phyloP scores from a whole-genome alignment of 257 asterid species.

The Solanum pennellii region DNA sequence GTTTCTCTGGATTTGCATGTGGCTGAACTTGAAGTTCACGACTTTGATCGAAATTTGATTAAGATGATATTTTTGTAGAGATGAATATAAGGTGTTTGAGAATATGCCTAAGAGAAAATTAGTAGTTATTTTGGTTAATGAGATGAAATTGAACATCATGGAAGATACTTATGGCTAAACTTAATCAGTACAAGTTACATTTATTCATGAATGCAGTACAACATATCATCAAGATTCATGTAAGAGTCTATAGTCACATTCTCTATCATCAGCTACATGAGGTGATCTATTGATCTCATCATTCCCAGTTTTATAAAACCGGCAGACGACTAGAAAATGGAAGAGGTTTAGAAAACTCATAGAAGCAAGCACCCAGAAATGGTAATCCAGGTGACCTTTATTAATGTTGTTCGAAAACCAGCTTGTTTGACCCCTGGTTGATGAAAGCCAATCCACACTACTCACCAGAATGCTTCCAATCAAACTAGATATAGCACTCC shows the following conservation, averaged over 20 bases:
- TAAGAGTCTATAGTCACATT: background rate
- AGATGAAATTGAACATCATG: background rate
- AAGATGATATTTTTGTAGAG: no score
- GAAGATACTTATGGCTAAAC: background rate
- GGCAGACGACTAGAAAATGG: background rate
- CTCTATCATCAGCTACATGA: background rate
- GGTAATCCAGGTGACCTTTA: slow-evolving; percentile 12
- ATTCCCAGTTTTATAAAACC: background rate
- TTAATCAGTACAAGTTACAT: background rate
- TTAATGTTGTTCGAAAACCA: slow-evolving; percentile 12
- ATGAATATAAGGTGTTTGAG: background rate
- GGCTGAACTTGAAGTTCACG: background rate
- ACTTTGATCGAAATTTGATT: background rate
- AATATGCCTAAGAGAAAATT: no score
- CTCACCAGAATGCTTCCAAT: slow-evolving; percentile 3
- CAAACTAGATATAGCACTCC: background rate
- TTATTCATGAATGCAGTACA: background rate
- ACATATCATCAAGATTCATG: background rate
- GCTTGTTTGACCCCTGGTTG: background rate
- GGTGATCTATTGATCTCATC: background rate
- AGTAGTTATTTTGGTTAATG: no score
- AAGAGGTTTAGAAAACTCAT: slow-evolving; percentile 2
- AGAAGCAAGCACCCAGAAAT: slow-evolving; percentile 5
- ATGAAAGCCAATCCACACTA: background rate
- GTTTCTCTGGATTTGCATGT: background rate